Conservation (phyloP, 176 grass and related monocot genomes). For the Musa acuminata region DNA sequence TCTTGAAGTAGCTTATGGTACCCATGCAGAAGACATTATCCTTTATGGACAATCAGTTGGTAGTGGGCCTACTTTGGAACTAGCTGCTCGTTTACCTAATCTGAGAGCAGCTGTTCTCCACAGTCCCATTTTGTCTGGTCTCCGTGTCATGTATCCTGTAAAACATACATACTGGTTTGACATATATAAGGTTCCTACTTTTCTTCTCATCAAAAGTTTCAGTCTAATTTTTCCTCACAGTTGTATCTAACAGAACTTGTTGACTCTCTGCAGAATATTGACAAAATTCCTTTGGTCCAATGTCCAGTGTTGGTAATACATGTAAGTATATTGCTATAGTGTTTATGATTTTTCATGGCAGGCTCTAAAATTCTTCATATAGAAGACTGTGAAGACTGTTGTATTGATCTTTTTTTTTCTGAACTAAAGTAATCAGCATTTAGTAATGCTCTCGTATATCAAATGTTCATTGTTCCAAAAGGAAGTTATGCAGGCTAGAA, state of each 20-base stretch:
- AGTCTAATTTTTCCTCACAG: constrained; percentile 2
- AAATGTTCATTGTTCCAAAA: not conserved
- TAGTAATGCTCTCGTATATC: not conserved
- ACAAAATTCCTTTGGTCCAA: constrained; percentile 80
- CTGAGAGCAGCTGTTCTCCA: constrained; percentile 92
- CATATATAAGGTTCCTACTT: constrained; percentile 79
- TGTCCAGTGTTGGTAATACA: constrained; percentile 96
- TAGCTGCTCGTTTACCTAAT: constrained; percentile 56
- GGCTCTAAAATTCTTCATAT: not conserved
- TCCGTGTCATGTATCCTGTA: constrained; percentile 98
- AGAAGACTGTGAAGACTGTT: too few relatives aligned
- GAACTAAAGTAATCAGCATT: not conserved
- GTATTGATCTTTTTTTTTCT: not conserved
- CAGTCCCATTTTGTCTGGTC: constrained; percentile 97
- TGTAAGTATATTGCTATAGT: constrained; percentile 44
- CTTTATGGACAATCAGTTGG: constrained; percentile 98
- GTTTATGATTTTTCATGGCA: not conserved
- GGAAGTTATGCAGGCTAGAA: not conserved
- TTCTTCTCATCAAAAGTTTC: constrained; percentile 15
- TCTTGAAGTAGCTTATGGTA: constrained; percentile 73
- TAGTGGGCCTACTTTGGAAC: constrained; percentile 86
- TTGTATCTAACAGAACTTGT: constrained; percentile 4
- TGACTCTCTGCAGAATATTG: constrained; percentile 77
- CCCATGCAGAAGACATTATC: constrained; percentile 74
- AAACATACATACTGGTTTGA: constrained; percentile 99